Conservation (phyloP, 2,329 filamentous ascomycete genomes). For the Hypoxylon sp. region DNA sequence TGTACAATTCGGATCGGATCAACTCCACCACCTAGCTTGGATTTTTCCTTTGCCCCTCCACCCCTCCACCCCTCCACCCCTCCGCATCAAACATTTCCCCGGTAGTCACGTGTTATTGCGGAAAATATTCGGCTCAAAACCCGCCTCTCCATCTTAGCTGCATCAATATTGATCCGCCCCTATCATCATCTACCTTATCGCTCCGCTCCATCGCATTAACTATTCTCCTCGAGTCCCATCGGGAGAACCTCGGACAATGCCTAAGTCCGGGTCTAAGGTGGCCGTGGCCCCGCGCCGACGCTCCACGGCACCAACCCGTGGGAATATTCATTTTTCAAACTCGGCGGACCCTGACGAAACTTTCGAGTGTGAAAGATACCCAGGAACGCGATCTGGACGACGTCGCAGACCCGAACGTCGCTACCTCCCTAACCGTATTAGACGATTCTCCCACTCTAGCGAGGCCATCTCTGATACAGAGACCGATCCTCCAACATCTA, state of each 20-base stretch:
- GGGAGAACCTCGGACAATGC: neutral
- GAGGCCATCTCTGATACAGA: constrained; percentile 1
- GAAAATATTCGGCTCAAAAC: neutral
- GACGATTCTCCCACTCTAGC: neutral
- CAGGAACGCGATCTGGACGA: constrained; percentile 19
- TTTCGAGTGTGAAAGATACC: neutral
- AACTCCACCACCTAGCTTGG: neutral
- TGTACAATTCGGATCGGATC: neutral
- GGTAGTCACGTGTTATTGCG: neutral
- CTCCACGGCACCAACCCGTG: constrained; percentile 1
- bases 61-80: neutral
- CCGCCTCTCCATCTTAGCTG: neutral
- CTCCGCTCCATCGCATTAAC: neutral
- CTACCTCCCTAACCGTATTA: neutral
- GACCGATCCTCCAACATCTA: neutral
- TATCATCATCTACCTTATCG: neutral
- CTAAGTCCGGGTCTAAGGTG: neutral
- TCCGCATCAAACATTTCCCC: neutral
- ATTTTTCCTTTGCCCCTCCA: neutral
- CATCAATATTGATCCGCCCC: neutral
- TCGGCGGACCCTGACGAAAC: constrained; percentile 8
- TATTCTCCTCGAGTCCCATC: neutral
- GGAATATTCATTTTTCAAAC: constrained; percentile 7
- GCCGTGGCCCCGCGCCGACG: neutral
- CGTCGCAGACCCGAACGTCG: neutral